Conservation (phyloP, 306 rosid species). For the Trifolium fragiferum region DNA sequence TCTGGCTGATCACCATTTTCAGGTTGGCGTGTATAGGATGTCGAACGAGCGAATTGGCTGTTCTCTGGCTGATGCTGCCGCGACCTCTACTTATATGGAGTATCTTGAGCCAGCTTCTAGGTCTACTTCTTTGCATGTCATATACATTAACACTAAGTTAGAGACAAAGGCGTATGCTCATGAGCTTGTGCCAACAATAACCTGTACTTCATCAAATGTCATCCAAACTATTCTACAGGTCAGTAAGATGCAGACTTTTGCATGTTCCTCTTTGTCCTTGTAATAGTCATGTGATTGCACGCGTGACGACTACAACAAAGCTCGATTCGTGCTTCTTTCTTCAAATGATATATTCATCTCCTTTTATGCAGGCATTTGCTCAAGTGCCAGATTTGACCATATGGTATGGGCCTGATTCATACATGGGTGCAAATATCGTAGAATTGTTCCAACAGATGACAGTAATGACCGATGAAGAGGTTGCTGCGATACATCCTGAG, state of each 20-base stretch:
- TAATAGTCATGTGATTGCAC: constrained; percentile 34
- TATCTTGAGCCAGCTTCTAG: constrained; percentile 83
- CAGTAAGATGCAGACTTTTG: constrained; percentile 29
- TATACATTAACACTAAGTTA: constrained; percentile 87
- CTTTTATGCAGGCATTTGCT: constrained; percentile 76
- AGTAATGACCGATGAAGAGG: constrained; percentile 84
- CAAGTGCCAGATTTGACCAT: constrained; percentile 84
- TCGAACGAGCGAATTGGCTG: constrained; percentile 87
- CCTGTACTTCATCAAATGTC: constrained; percentile 97
- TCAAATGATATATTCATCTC: constrained; percentile 2
- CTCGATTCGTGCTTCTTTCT: constrained; percentile 19
- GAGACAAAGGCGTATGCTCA: constrained; percentile 97
- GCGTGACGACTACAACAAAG: constrained; percentile 16
- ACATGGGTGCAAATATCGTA: constrained; percentile 97
- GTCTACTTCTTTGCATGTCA: constrained; percentile 79
- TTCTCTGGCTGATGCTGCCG: constrained; percentile 97
- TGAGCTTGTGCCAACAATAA: constrained; percentile 96
- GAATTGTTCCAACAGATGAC: constrained; percentile 85
- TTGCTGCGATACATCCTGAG: constrained; percentile 74
- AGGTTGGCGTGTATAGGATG: constrained; percentile 95
- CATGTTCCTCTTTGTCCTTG: constrained; percentile 11
- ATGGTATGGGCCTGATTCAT: constrained; percentile 96
- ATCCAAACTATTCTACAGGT: constrained; percentile 96
- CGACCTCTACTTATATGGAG: constrained; percentile 72
- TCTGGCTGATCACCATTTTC: constrained; percentile 41